Evolutionary conservation across 441 rosid species (phyloP).

Genomic region (Jatropha multifida): DNA sequence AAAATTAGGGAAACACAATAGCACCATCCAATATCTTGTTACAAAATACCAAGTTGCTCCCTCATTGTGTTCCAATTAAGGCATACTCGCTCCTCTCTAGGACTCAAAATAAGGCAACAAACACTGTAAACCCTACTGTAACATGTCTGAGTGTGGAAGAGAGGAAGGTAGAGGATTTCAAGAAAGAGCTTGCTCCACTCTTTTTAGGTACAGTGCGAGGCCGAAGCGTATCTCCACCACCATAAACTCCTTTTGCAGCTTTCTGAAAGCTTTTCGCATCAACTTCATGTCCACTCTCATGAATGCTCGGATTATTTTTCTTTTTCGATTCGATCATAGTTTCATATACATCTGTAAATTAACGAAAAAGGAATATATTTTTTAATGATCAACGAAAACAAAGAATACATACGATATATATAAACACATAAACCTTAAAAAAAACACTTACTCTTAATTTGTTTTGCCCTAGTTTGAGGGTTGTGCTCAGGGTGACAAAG

Average conservation of each 20-base stretch:
- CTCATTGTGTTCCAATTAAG: too few species aligned
- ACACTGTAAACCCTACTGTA: slow-evolving; percentile 18
- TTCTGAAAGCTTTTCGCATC: slow-evolving; percentile 15
- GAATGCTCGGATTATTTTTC: background rate
- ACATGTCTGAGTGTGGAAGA: slow-evolving; percentile 13
- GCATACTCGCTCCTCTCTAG: background rate
- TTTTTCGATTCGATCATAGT: background rate
- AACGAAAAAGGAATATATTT: too few species aligned
- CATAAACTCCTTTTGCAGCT: slow-evolving; percentile 33
- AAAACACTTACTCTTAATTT: slow-evolving; percentile 5
- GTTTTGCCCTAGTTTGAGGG: slow-evolving; percentile 1
- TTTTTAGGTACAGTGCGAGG: slow-evolving; percentile 32
- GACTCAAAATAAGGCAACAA: slow-evolving; percentile 10
- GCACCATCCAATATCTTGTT: too few species aligned
- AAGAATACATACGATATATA: too few species aligned
- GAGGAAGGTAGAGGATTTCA: slow-evolving; percentile 28
- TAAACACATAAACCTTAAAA: background rate
- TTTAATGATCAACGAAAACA: background rate
- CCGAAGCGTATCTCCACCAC: slow-evolving; percentile 40
- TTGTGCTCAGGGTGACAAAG: slow-evolving; percentile 19
- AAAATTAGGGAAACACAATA: too few species aligned
- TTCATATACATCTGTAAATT: slow-evolving; percentile 19
- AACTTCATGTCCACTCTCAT: slow-evolving; percentile 19
- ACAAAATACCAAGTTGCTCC: too few species aligned
- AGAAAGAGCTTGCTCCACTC: slow-evolving; percentile 26